These are phyloP conservation scores for Lachnellula subtilissima DNA, from an alignment of 2,329 filamentous ascomycete genomes.

Conservation along the genomic window DNA sequence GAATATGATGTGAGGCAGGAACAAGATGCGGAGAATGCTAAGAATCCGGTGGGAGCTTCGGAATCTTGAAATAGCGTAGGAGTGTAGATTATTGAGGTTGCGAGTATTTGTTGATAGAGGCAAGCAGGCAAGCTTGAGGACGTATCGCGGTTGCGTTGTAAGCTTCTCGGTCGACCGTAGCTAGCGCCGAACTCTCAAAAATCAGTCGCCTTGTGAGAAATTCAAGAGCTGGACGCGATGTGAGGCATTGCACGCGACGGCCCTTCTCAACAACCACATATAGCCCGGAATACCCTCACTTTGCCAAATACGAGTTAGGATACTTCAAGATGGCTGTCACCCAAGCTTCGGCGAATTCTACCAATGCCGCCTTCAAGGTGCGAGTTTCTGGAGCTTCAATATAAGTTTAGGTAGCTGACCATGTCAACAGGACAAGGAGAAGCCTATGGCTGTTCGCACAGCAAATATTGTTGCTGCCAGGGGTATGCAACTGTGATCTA, in stretches of 20 bases:
- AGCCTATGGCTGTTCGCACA: constrained; percentile 93
- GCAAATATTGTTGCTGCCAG: constrained; percentile 96
- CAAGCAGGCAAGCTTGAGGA: constrained; percentile 23
- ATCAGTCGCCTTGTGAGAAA: constrained; percentile 13
- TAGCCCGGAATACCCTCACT: background rate
- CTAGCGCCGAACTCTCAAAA: constrained; percentile 11
- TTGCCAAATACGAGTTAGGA: background rate
- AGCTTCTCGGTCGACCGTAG: constrained; percentile 11
- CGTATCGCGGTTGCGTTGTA: constrained; percentile 13
- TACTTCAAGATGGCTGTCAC: constrained; percentile 42
- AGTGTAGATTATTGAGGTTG: constrained; percentile 2
- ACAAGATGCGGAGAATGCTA: background rate
- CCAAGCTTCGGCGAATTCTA: constrained; percentile 37
- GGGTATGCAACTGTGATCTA: constrained; percentile 51
- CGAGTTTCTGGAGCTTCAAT: constrained; percentile 19
- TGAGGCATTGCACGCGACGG: constrained; percentile 16
- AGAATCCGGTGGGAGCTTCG: background rate
- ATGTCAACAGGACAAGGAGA: constrained; percentile 73
- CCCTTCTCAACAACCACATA: constrained; percentile 7
- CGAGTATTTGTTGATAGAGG: constrained; percentile 7
- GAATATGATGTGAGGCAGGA: background rate
- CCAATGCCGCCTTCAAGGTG: constrained; percentile 65
- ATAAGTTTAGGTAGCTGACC: constrained; percentile 23
- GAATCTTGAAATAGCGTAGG: background rate
- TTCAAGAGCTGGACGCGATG: background rate